Conservation (phyloP, 768 basidiomycete species). For the Favolaschia claudopus region DNA sequence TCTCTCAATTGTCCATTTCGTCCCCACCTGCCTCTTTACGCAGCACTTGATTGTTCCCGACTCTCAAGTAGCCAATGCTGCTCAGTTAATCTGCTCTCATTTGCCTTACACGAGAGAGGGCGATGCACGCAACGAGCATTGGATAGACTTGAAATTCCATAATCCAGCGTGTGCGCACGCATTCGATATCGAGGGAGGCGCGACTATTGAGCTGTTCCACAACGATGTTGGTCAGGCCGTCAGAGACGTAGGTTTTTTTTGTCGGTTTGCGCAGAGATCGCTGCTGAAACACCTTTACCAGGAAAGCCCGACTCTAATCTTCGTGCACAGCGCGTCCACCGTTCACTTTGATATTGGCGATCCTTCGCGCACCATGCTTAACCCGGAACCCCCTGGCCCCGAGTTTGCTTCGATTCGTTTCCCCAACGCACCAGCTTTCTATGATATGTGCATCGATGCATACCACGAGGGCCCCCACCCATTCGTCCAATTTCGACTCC, state of each 20-base stretch:
- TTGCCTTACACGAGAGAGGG: conserved; percentile 5
- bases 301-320: conserved; percentile 11
- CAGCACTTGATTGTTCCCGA: conserved; percentile 27
- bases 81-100: not conserved
- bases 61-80: conserved; percentile 6
- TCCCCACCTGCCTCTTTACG: conserved; percentile 22
- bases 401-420: conserved; percentile 5
- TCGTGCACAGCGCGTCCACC: conserved; percentile 15
- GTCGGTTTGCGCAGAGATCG: not conserved
- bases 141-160: conserved; percentile 1
- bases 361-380: conserved; percentile 11
- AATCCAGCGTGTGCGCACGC: conserved; percentile 13
- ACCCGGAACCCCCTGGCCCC: conserved; percentile 10
- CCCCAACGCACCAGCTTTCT: conserved; percentile 18
- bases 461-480: conserved; percentile 4
- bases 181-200: not conserved
- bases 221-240: not conserved
- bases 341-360: conserved; percentile 24
- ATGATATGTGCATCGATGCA: conserved; percentile 7
- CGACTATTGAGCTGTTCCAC: conserved; percentile 13
- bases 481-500: conserved; percentile 2
- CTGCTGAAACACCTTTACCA: not conserved
- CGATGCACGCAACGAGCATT: not conserved
- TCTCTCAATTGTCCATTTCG: conserved; percentile 23
- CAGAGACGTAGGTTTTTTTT: not conserved